Evolutionary conservation across 352 stramenopile species (phyloP).

Genomic region (Phytophthora lateralis): DNA sequence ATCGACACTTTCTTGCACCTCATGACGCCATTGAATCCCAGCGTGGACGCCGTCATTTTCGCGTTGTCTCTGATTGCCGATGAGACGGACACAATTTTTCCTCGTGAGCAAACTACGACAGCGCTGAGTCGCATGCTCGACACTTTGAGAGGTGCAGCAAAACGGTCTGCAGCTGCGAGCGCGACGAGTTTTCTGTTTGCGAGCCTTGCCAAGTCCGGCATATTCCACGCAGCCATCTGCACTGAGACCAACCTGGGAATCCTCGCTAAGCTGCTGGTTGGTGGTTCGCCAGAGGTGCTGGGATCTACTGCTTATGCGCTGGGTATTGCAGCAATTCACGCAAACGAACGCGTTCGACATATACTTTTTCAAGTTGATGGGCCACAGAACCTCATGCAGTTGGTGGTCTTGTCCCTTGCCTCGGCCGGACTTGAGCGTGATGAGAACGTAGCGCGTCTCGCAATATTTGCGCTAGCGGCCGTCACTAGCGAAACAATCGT

Average conservation of each 20-base stretch:
- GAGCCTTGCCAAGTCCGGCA: constrained; percentile 51
- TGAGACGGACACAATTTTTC: constrained; percentile 58
- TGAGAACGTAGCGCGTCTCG: constrained; percentile 44
- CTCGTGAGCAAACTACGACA: constrained; percentile 44
- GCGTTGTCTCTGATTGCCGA: constrained; percentile 64
- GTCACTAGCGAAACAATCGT: constrained; percentile 41
- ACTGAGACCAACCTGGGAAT: constrained; percentile 65
- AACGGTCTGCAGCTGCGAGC: constrained; percentile 57
- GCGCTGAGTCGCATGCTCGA: constrained; percentile 53
- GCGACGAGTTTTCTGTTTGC: constrained; percentile 66
- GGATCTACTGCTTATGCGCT: constrained; percentile 57
- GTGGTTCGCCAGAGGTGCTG: constrained; percentile 57
- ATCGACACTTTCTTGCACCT: constrained; percentile 62
- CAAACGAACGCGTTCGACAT: constrained; percentile 45
- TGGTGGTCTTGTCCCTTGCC: constrained; percentile 33
- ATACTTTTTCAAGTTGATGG: constrained; percentile 57
- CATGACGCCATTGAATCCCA: constrained; percentile 49
- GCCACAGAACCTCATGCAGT: constrained; percentile 50
- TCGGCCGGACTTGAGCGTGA: constrained; percentile 19
- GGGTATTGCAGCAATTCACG: constrained; percentile 47
- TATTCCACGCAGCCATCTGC: constrained; percentile 56
- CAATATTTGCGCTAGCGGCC: constrained; percentile 55
- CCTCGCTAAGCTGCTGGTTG: constrained; percentile 67
- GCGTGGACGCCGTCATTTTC: constrained; percentile 54
- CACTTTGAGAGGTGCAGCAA: constrained; percentile 65